Evolutionary conservation across 768 basidiomycete species (phyloP), one percentile per base, ranked within the genome.

Genomic region (Lyophyllum atratum): DNA sequence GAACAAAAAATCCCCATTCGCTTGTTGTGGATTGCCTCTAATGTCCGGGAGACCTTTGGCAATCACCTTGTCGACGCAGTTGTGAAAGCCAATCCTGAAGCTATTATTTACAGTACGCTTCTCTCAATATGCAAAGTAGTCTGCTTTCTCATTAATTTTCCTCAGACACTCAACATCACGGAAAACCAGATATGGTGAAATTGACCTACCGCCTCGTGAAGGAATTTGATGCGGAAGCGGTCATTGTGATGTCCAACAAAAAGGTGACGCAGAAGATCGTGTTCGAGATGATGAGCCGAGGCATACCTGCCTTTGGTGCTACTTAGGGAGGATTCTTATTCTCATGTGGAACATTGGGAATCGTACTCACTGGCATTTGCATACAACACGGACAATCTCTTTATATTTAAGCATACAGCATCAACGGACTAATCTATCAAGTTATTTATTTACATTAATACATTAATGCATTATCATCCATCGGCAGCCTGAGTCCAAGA

Each of bases 221-320:
- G 26, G 79, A 81, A 58, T 81, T 77, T 64, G 68, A 80, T 40
- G 80, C 80, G 14, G 79, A 80, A 65, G 84, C 83, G 9, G 83
- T 86, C 8, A 77, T 78, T 51, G 74, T 85, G 24, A 85, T 85
- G 58, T 84, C 84, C 22, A 85, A 86, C 65, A 81, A 81, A 62
- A 81, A 75, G 58, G 67, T 85, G 28, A 85, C 83, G 31, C 68
- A 75, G 50, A 84, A 83, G 64, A 73, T 85, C 19, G 83, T 85
- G 26, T 85, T 84, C 63, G 83, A 82, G 17, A 80, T 83, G 79
- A 80, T 77, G 73, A 82, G 80, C 62, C 66, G 83, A 55, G 83
- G 83, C 2, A 83, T 85, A 51, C 82, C 83, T n/a, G 82, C 83
- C 3, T 86, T 83, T 58, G 83, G 83, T 25, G 81, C 83, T 7